Base-by-base conservation (phyloP, 108 stramenopile species). In the Nitzschia sp. region DNA sequence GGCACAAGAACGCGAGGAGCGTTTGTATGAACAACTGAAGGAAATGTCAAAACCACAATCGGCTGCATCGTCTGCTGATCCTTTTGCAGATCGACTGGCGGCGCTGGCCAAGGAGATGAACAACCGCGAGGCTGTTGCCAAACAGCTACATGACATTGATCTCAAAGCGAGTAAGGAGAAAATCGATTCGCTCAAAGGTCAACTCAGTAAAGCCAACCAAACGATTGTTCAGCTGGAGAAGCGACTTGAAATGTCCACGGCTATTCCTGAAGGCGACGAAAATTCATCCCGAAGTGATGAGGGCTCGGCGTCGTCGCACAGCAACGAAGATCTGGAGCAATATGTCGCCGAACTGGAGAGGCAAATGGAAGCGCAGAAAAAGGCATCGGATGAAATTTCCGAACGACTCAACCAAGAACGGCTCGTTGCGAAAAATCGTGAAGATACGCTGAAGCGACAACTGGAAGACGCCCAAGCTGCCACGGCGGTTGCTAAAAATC, bases 21-120 rank as follows among this genome's bases (percentile, higher is more conserved):
- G 13, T 42, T 42, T 17, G 49, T 4, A n/a, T 4, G 13, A 17
- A 51, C 49, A 51, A 51, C 4, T 51, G 17, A 9, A 21, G 21
- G 21, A 23, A 21, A 19, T 51, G 49, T 51, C 49, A 9, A 51
- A 51, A 8, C 8, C 6, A 42, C 6, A 42, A 42, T 42, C 38
- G 38, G 38, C 38, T 6, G 9, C 38, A 13, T 9, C 38, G 38
- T 9, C 9, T 42, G 18, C 49, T 4, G 49, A 51, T 51, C 13
- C 49, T 23, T 51, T 51, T 51, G 49, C 49, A 21, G 49, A 51
- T 51, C 49, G 49, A 51, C 21, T 51, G 8, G 49, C 49, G 4
- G 8, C 49, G 4, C 21, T 51, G 21, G 49, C 49, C 4, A 23
- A 51, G 21, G 49, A 51, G 21, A 51, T 51, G 49, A 51, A 23